Evolutionary conservation across 495 filamentous ascomycete species (phyloP), one percentile per base, ranked within the genome.

Genomic region (Endocarpon pusillum): DNA sequence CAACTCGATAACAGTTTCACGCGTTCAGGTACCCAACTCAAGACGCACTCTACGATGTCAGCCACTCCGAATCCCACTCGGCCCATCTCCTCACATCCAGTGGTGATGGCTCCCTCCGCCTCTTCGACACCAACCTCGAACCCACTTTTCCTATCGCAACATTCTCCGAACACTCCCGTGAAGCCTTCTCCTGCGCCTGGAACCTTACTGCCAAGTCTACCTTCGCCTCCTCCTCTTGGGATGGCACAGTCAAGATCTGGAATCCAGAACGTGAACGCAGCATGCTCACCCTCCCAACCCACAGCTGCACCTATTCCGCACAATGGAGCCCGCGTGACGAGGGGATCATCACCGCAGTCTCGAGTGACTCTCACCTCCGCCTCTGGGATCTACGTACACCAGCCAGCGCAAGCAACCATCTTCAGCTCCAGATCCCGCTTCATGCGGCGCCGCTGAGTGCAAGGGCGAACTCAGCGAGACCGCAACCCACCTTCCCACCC

Each of bases 1-100:
- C 12, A 31, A 14, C 2, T 37, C n/a, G 10, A n/a, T 23, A 35
- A 41, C 17, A 42, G 19, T 21, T 18, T 25, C 5, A 25, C 17
- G n/a, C n/a, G n/a, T n/a, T 18, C 41, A 85, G 78, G 51, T 97
- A 80, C 58, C 87, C 94, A 45, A 97, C 89, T 21, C 89, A 94
- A 64, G 91, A 96, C 53, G 78, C 83, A 25, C 78, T 94, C 45
- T 97, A 85, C 56, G 89, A 97, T 55, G 64, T 82, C 24, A 65
- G 82, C 40, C 94, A 86, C 84, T 91, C 83, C 37, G 89, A 97
- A 57, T 65, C 78, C 34, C 79, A 97, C 64, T 84, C 93, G 62
- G 82, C 89, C 53, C 89, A 97, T 58, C 63, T 94, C 40, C 70
- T 85, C 11, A 72, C 78, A 2, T 91, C 81, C 2, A 75, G 73